Evolutionary conservation across 2,329 filamentous ascomycete species (phyloP).

Genomic region (Aspergillus phoenicis): DNA sequence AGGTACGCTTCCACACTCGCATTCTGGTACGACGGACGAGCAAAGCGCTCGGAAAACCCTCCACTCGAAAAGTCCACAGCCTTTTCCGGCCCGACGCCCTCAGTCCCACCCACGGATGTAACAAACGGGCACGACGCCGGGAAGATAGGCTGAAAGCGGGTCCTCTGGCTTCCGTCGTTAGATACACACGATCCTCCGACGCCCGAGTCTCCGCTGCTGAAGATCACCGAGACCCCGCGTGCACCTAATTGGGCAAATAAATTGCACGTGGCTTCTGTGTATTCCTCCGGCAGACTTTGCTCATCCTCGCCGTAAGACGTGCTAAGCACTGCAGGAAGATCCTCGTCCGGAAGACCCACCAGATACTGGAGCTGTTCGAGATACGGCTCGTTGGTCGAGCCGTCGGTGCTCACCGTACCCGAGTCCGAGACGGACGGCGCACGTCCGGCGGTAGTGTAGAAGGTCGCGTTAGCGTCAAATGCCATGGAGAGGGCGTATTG

Average conservation of each 20-base stretch:
- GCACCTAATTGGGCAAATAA: constrained; percentile 66
- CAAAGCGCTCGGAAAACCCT: constrained; percentile 54
- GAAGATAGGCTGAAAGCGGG: constrained; percentile 57
- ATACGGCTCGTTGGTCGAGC: constrained; percentile 67
- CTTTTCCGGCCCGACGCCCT: constrained; percentile 55
- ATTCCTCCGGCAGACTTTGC: constrained; percentile 60
- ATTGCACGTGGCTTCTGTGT: constrained; percentile 63
- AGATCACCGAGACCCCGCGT: constrained; percentile 68
- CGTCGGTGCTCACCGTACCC: constrained; percentile 40
- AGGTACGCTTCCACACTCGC: constrained; percentile 50
- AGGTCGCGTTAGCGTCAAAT: constrained; percentile 57
- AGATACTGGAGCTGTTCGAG: constrained; percentile 65
- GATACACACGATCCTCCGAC: constrained; percentile 57
- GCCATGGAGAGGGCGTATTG: constrained; percentile 62
- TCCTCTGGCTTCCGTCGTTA: constrained; percentile 58
- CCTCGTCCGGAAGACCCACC: constrained; percentile 54
- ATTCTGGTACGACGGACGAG: constrained; percentile 52
- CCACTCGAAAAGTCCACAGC: constrained; percentile 57
- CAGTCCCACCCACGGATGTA: constrained; percentile 64
- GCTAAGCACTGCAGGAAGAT: constrained; percentile 65
- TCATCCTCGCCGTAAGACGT: constrained; percentile 74
- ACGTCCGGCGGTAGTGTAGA: constrained; percentile 62
- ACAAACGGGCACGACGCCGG: constrained; percentile 64
- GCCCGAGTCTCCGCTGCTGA: constrained; percentile 65
- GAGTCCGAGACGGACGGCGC: constrained; percentile 55